These are phyloP conservation scores for Rosellinia necatrix DNA, from an alignment of 2,329 filamentous ascomycete species.

Conservation along the genomic window DNA sequence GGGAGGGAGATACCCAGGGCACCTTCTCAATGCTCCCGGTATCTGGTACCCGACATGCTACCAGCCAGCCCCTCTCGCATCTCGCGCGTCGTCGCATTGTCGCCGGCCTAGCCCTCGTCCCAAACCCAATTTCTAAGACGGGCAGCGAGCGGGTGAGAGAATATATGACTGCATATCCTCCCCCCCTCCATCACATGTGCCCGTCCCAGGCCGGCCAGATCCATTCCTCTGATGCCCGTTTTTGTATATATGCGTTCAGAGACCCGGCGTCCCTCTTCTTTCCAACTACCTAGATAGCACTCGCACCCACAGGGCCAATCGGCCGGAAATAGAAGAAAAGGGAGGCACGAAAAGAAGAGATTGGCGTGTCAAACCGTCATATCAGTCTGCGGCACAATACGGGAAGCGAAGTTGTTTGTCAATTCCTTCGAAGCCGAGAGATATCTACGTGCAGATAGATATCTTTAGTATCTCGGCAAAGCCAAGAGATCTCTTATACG, in stretches of 20 bases:
- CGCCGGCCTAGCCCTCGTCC: slow-evolving; percentile 14
- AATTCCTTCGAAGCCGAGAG: slow-evolving; percentile 11
- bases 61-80: not conserved
- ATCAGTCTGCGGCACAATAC: not conserved
- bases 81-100: slow-evolving; percentile 2
- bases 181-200: not conserved
- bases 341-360: not conserved
- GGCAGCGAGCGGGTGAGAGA: not conserved
- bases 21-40: not conserved
- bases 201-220: not conserved
- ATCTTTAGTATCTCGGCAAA: not conserved
- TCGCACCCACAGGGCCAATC: no score
- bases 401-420: not conserved
- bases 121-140: slow-evolving; percentile 15
- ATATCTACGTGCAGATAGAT: not conserved
- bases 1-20: not conserved
- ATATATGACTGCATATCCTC: slow-evolving; percentile 8
- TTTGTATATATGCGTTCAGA: not conserved
- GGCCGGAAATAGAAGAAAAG: no score
- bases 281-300: no score
- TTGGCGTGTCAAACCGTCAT: not conserved
- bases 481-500: slow-evolving; percentile 19
- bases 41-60: not conserved
- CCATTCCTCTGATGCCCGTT: not conserved
- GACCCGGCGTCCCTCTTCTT: no score